A percentile compares a stretch with the other conserved stretches of the same genome.
phyloP scores from a whole-genome alignment of 2,329 filamentous ascomycete genomes.

The Beauveria varroae region DNA sequence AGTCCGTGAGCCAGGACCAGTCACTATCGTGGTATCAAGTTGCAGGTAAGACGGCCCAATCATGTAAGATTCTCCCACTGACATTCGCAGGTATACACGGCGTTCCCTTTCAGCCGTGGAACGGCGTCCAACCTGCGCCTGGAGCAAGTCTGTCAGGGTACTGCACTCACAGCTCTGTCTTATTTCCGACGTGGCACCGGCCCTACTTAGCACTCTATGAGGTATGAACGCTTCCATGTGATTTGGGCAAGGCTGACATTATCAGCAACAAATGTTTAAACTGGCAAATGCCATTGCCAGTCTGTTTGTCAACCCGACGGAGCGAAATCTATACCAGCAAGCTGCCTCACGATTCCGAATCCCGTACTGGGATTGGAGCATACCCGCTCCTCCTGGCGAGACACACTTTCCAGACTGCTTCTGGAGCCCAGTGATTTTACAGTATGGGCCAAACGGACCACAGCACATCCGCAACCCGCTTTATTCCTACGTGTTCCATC shows the following conservation, averaged over 20 bases:
- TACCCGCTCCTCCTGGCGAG: slow-evolving; percentile 37
- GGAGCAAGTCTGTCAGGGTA: slow-evolving; percentile 58
- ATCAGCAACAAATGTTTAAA: slow-evolving; percentile 30
- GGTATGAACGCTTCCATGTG: slow-evolving; percentile 24
- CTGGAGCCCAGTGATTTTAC: slow-evolving; percentile 41
- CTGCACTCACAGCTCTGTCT: slow-evolving; percentile 65
- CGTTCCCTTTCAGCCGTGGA: slow-evolving; percentile 55
- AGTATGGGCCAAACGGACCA: slow-evolving; percentile 48
- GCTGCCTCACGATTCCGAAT: slow-evolving; percentile 46
- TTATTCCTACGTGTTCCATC: slow-evolving; percentile 52
- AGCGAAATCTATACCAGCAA: slow-evolving; percentile 40
- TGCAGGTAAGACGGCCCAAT: slow-evolving; percentile 46
- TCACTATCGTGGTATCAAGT: slow-evolving; percentile 72
- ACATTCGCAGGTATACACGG: slow-evolving; percentile 64
- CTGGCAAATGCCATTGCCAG: slow-evolving; percentile 36
- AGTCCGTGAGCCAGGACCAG: slow-evolving; percentile 54
- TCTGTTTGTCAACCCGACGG: slow-evolving; percentile 38
- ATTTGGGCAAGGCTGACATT: slow-evolving; percentile 12
- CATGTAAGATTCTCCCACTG: neutral
- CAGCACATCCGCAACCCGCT: slow-evolving; percentile 55
- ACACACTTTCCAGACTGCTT: slow-evolving; percentile 38
- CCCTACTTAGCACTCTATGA: slow-evolving; percentile 63
- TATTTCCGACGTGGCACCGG: slow-evolving; percentile 80
- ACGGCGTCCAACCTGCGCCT: slow-evolving; percentile 39
- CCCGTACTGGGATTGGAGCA: slow-evolving; percentile 55